phyloP scores from a whole-genome alignment of 257 asterid genomes.

The Linaria vulgaris region DNA sequence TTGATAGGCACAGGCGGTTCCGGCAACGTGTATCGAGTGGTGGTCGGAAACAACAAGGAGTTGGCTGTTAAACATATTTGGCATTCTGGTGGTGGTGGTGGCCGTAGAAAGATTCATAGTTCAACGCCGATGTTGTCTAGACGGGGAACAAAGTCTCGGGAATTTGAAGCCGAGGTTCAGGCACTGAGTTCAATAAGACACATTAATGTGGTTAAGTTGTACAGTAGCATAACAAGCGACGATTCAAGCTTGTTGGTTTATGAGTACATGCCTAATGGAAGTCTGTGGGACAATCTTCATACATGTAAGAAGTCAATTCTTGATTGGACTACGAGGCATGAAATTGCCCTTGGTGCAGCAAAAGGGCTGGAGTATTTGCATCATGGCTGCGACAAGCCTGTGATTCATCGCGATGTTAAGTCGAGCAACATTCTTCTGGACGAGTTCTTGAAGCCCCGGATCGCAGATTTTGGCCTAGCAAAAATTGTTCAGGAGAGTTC shows the following conservation, averaged over 20 bases:
- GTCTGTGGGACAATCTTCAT: slow-evolving; percentile 84
- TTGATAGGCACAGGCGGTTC: slow-evolving; percentile 83
- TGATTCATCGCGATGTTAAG: slow-evolving; percentile 87
- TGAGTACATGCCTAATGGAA: slow-evolving; percentile 92
- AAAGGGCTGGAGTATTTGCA: slow-evolving; percentile 87
- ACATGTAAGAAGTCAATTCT: slow-evolving; percentile 44
- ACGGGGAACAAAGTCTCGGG: slow-evolving; percentile 36
- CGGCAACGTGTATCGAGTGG: slow-evolving; percentile 67
- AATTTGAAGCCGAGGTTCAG: slow-evolving; percentile 79
- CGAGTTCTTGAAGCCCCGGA: slow-evolving; percentile 65
- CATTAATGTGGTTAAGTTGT: slow-evolving; percentile 80
- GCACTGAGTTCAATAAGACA: slow-evolving; percentile 82
- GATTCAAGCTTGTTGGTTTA: slow-evolving; percentile 87
- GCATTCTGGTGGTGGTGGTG: slow-evolving; percentile 34
- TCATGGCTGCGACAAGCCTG: slow-evolving; percentile 69
- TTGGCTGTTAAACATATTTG: slow-evolving; percentile 75
- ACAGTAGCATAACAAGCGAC: slow-evolving; percentile 78
- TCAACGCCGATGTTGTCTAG: slow-evolving; percentile 49
- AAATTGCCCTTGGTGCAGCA: slow-evolving; percentile 84
- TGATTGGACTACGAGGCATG: slow-evolving; percentile 77
- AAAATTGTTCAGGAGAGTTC: slow-evolving; percentile 53
- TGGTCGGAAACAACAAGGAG: slow-evolving; percentile 42
- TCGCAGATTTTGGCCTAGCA: slow-evolving; percentile 92
- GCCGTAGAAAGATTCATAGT: slow-evolving; percentile 26
- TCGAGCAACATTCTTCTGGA: slow-evolving; percentile 92